Conservation (phyloP, 2,329 filamentous ascomycete species). For the Claviceps sp. region DNA sequence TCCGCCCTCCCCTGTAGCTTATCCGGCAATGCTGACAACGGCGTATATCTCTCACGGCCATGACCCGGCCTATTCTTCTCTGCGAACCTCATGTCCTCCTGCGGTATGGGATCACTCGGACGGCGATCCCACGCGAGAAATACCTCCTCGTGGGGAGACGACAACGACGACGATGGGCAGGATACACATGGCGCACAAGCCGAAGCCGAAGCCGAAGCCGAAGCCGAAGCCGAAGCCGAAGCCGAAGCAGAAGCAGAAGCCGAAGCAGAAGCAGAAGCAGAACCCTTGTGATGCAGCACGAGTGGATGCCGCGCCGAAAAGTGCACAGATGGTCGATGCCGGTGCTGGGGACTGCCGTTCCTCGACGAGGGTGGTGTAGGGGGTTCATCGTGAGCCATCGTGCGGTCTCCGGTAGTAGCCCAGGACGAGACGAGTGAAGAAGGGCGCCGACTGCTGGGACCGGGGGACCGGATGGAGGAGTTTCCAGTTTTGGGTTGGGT, state of each 20-base stretch:
- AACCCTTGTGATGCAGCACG: slow-evolving; percentile 12
- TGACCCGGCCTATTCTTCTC: too few species aligned
- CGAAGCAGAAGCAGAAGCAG: not conserved
- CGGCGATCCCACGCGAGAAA: not conserved
- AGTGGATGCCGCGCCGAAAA: slow-evolving; percentile 18
- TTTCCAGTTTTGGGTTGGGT: slow-evolving; percentile 7
- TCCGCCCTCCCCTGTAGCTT: slow-evolving; percentile 9
- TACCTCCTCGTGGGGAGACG: not conserved
- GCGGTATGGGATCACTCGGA: not conserved
- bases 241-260: not conserved
- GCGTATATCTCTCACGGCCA: not conserved
- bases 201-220: not conserved
- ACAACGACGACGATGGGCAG: not conserved
- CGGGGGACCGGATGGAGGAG: not conserved
- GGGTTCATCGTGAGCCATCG: too few species aligned
- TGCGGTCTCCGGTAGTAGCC: too few species aligned
- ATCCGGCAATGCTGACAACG: not conserved
- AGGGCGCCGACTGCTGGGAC: too few species aligned
- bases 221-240: not conserved
- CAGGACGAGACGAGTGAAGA: too few species aligned
- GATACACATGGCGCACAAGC: not conserved
- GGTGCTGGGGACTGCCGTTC: slow-evolving; percentile 6
- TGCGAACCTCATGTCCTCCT: not conserved
- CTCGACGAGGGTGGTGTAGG: slow-evolving; percentile 3
- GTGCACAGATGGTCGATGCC: slow-evolving; percentile 16